Evolutionary conservation across 129 eudicot species (phyloP), one percentile per base, ranked within the genome.

Genomic region (Escallonia herrerae): DNA sequence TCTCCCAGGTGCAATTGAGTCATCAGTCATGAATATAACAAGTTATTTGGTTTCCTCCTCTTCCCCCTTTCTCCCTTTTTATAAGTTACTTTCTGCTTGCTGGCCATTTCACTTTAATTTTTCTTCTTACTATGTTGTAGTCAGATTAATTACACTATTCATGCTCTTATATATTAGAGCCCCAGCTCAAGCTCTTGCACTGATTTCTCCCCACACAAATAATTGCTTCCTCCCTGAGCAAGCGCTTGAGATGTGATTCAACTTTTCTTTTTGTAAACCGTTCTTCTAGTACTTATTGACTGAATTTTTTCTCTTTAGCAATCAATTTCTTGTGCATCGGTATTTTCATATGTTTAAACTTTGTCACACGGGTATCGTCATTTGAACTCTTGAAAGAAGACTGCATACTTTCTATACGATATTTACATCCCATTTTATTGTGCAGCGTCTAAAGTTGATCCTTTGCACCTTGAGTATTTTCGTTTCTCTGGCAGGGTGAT

Each of bases 371-470:
- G 7, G 58, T 13, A n/a, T 53, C 5, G n/a, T 15, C 33, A 13
- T 53, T 6, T 53, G 9, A 54, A 11, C 38, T 38, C 9, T 54
- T 43, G 39, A 2, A n/a, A 8, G 22, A 3, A 7, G 33, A 22
- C 33, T n/a, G 33, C 33, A 22, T 22, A 22, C 33, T 49, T n/a
- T 49, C 51, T 60, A 15, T 42, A 5, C 33, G 33, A 22, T 40
- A 6, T 41, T 40, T 46, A 40, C 58, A 12, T 52, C 64, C 4
- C 60, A 44, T 72, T 63, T 7, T 75, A 43, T 71, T 72, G 33
- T 85, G 82, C 90, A 94, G 99, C 86, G 51, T 94, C 99, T 7
- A 81, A 82, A 76, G 89, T 87, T 79, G 86, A 94, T 54, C 95
- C 95, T 0, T 46, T 82, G 85, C 95, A 89, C 84, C 88, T 81